Conservation (phyloP, 352 stramenopile species). For the Globisporangium okanoganense region DNA sequence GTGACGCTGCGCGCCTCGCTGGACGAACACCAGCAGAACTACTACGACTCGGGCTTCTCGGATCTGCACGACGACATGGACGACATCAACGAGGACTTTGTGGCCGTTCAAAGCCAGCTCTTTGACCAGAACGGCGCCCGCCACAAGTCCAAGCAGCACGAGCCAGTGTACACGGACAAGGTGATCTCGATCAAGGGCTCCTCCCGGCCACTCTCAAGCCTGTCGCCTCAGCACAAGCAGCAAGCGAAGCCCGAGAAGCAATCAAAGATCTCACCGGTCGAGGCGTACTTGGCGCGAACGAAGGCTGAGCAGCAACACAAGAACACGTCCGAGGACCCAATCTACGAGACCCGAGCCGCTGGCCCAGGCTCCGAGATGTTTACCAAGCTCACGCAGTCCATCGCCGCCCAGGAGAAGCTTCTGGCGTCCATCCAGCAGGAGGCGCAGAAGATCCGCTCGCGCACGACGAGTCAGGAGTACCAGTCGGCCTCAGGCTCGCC, state of each 20-base stretch:
- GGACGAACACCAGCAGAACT: conserved; percentile 1
- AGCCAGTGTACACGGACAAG: conserved; percentile 9
- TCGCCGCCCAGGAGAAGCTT: conserved; percentile 11
- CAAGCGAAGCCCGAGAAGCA: background rate
- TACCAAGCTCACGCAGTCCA: conserved; percentile 2
- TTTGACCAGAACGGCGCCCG: background rate
- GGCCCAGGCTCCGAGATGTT: conserved; percentile 5
- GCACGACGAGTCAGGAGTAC: conserved; percentile 2
- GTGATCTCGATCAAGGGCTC: conserved; percentile 6
- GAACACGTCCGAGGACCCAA: background rate
- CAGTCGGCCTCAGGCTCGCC: background rate
- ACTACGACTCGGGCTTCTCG: background rate
- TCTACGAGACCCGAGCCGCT: background rate
- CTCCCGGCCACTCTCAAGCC: background rate
- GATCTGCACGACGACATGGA: conserved; percentile 8
- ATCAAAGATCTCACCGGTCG: background rate
- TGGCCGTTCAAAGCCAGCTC: background rate
- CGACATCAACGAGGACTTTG: background rate
- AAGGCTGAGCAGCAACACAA: conserved; percentile 1
- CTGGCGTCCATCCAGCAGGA: conserved; percentile 9
- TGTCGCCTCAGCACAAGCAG: background rate
- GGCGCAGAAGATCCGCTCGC: background rate
- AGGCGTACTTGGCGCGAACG: background rate
- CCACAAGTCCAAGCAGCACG: background rate
- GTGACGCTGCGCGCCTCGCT: background rate